Evolutionary conservation across 768 basidiomycete genomes (phyloP), one percentile per base, ranked within the genome.

Genomic region (Stropharia rugosoannulata): DNA sequence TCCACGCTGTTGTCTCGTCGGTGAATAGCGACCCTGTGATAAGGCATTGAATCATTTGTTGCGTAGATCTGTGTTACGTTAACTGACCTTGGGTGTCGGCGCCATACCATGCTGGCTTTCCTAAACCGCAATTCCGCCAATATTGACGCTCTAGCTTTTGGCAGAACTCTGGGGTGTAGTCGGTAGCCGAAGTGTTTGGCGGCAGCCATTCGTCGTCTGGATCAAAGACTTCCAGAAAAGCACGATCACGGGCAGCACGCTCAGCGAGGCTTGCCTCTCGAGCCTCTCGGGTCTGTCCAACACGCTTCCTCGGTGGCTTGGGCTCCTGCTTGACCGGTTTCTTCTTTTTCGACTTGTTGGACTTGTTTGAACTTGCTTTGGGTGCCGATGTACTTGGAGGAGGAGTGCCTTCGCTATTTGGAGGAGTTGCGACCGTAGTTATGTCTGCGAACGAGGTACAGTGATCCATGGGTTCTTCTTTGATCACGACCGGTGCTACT

Each of bases 31-130:
- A 86, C 10, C 87, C 83, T 85, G 57, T n/a, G 37, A 46, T 12
- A 22, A 37, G 19, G 42, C 51, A 52, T 49, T 49, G 50, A 57
- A 46, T 16, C 25, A 46, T 47, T n/a, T 18, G 16, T 16, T 39
- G 36, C 27, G 8, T 38, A 41, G 11, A 41, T 22, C 8, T 52
- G 27, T 10, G 15, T 15, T 61, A 74, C 11, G 32, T 41, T 43
- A 25, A 56, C 82, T 59, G 49, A 89, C 95, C 96, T 75, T 89
- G 84, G 58, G 93, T 88, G 69, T 99, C 97, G 3, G 97, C 97
- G 16, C 96, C 97, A 70, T 99, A 99, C 95, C 93, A 96, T 3
- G 95, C 85, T n/a, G 95, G 80, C 59, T 87, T 90, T 4, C 93
- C 92, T 3, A 96, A 70, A 0, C 93, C 87, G 70, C 93, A 86